Evolutionary conservation across 441 rosid genomes (phyloP), one percentile per base, ranked within the genome.

Genomic region (Eutrema salsugineum): DNA sequence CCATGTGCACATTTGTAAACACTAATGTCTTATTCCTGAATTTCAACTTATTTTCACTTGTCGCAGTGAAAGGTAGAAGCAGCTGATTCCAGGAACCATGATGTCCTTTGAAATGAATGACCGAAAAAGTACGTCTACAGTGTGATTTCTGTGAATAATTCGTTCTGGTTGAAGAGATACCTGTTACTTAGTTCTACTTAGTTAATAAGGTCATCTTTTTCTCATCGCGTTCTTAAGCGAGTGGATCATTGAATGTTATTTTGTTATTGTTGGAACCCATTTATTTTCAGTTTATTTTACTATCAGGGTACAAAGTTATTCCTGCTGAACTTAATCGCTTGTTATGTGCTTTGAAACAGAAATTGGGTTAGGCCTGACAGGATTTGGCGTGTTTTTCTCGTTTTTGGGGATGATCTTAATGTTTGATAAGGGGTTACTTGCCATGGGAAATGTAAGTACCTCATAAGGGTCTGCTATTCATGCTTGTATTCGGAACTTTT

Each of bases 401-500:
- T 82, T 94, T 69, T 76, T 94, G 87, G 98, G 98, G 68, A 68
- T 91, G 12, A 5, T 92, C 73, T 89, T 90, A 80, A 80, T 89
- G 81, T 94, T 94, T 11, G 99, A 92, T 70, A 92, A 94, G 86
- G 99, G 99, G 61, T 77, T 94, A 55, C 91, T 92, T 70, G 99
- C 98, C 69, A 90, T 92, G 98, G 99, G 99, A 83, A 94, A 94
- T 81, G 97, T 94, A 78, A 89, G 97, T 82, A 11, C 30, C 66
- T 57, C 48, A 33, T 1, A 27, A 12, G 4, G 24, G 2, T 48
- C n/a, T 50, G 49, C 24, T 64, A 30, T 76, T 39, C 32, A 16
- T 24, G 17, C 4, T 24, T 46, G 20, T n/a, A 38, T 39, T 4
- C 27, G 1, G 35, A 60, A 8, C 16, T 20, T 7, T 35, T 35